Conservation (phyloP, 2,329 filamentous ascomycete genomes). For the Huntiella abstrusa region DNA sequence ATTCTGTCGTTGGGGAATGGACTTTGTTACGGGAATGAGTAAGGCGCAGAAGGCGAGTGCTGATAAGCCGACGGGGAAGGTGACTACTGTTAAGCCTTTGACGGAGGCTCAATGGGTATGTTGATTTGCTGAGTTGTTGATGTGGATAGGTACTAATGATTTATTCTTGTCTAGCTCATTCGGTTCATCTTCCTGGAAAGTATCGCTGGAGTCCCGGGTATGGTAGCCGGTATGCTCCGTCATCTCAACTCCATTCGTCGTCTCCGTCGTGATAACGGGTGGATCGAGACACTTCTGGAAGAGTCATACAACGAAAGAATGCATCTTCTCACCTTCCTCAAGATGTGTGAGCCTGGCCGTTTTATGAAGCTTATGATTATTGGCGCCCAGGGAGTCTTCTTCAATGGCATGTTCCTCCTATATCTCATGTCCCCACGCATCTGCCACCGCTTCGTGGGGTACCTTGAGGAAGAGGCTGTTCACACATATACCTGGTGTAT, state of each 20-base stretch:
- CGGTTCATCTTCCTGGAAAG: conserved; percentile 88
- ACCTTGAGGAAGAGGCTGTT: conserved; percentile 92
- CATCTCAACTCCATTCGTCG: conserved; percentile 69
- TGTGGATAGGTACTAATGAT: not conserved
- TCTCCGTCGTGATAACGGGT: conserved; percentile 87
- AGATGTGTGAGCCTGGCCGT: conserved; percentile 54
- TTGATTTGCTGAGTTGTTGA: conserved; percentile 1
- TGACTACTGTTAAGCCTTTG: conserved; percentile 39
- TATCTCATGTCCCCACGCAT: conserved; percentile 77
- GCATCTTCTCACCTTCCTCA: conserved; percentile 84
- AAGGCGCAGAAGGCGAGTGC: conserved; percentile 53
- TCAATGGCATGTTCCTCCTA: conserved; percentile 77
- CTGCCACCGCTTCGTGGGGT: conserved; percentile 89
- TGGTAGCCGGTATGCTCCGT: conserved; percentile 88
- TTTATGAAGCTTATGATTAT: conserved; percentile 90
- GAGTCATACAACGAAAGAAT: conserved; percentile 88
- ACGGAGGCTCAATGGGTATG: conserved; percentile 67
- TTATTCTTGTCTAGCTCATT: conserved; percentile 31
- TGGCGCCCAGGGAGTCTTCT: conserved; percentile 86
- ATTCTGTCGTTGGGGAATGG: conserved; percentile 59
- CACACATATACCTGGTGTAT: conserved; percentile 87
- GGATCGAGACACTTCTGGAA: conserved; percentile 83
- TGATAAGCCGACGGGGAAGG: conserved; percentile 34
- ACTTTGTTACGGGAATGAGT: conserved; percentile 54
- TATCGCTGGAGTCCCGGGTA: conserved; percentile 86